Evolutionary conservation across 2,329 filamentous ascomycete species (phyloP).

Genomic region (Hypocreales sp.): DNA sequence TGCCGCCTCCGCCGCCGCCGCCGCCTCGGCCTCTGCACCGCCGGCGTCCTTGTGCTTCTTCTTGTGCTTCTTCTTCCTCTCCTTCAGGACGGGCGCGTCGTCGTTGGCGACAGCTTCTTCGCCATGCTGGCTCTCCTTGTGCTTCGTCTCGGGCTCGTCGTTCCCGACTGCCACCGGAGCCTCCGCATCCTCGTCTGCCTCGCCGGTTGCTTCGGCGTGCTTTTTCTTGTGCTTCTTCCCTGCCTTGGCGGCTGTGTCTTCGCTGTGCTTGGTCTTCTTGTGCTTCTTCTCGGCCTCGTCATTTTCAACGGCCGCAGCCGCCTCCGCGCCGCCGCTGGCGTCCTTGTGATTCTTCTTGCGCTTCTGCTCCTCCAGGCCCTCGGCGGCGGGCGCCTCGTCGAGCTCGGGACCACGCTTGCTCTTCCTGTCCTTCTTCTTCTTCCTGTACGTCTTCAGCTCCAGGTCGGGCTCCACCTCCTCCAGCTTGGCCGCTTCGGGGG

Average conservation of each 20-base stretch:
- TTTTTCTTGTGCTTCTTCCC: slow-evolving; percentile 9
- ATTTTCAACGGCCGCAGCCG: no score
- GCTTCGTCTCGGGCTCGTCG: no score
- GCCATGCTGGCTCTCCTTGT: neutral
- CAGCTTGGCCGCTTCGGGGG: slow-evolving; percentile 9
- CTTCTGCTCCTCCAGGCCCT: slow-evolving; percentile 2
- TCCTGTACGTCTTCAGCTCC: slow-evolving; percentile 14
- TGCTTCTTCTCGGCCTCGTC: slow-evolving; percentile 10
- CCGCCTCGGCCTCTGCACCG: slow-evolving; percentile 4
- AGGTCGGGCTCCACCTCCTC: slow-evolving; percentile 12
- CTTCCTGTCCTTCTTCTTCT: slow-evolving; percentile 15
- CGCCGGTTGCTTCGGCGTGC: no score
- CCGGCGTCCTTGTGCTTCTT: slow-evolving; percentile 13
- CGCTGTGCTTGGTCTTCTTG: slow-evolving; percentile 4
- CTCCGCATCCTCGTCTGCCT: slow-evolving; percentile 7
- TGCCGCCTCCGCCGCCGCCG: slow-evolving; percentile 7
- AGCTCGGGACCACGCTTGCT: no score
- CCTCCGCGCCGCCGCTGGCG: no score
- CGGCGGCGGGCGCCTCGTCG: slow-evolving; percentile 1
- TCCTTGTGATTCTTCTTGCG: slow-evolving; percentile 15
- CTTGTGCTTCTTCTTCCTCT: slow-evolving; percentile 7
- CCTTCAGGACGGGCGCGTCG: slow-evolving; percentile 1
- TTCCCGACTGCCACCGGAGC: no score
- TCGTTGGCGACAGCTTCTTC: neutral
- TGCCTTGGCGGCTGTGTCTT: neutral